Evolutionary conservation across 768 basidiomycete genomes (phyloP).

Genomic region (Rhizopogon rudus): DNA sequence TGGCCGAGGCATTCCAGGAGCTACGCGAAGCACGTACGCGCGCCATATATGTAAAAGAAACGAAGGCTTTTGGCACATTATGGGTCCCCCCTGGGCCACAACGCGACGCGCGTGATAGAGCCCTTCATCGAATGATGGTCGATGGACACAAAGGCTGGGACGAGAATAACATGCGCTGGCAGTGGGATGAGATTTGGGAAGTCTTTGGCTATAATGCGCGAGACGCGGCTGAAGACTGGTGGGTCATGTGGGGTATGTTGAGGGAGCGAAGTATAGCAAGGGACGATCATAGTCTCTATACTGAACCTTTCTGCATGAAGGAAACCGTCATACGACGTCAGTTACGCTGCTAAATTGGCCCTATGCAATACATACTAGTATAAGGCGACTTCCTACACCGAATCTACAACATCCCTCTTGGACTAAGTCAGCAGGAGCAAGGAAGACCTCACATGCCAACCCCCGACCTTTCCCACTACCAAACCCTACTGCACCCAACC

Average conservation of each 20-base stretch:
- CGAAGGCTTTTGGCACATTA: slow-evolving; percentile 37
- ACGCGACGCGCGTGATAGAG: slow-evolving; percentile 41
- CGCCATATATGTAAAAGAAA: slow-evolving; percentile 40
- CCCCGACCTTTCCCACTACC: no score
- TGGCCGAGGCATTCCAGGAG: slow-evolving; percentile 57
- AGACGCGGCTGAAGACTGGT: slow-evolving; percentile 64
- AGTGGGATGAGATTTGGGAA: slow-evolving; percentile 54
- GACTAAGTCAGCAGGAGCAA: no score
- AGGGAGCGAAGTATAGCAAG: slow-evolving; percentile 30
- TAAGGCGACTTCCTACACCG: no score
- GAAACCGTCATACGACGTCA: background rate
- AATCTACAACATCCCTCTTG: no score
- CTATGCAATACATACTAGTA: no score
- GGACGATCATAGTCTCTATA: background rate
- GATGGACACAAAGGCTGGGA: slow-evolving; percentile 39
- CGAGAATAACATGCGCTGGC: slow-evolving; percentile 40
- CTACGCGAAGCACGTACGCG: slow-evolving; percentile 46
- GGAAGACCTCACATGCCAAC: no score
- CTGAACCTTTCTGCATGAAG: background rate
- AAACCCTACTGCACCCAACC: no score
- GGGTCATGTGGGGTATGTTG: slow-evolving; percentile 53
- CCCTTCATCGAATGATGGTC: slow-evolving; percentile 16
- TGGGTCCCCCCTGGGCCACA: slow-evolving; percentile 40
- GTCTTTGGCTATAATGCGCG: slow-evolving; percentile 51
- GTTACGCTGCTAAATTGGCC: background rate